phyloP scores from a whole-genome alignment of 2,329 filamentous ascomycete genomes.

The Trichoderma atrobrunneum region DNA sequence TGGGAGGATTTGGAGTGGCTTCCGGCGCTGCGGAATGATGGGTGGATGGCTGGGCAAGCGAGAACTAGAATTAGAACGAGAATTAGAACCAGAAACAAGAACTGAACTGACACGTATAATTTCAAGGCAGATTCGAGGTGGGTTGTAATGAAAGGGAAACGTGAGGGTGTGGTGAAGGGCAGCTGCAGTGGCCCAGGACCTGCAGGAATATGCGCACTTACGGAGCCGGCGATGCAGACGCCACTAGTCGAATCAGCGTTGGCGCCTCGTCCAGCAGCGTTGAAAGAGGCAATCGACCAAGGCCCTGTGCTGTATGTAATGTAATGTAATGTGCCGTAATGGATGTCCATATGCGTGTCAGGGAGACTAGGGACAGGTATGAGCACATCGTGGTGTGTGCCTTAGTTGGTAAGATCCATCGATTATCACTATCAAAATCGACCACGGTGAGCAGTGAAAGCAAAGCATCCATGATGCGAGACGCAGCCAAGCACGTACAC shows the following conservation, averaged over 20 bases:
- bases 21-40: constrained; percentile 7
- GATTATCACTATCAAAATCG: not conserved
- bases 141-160: not conserved
- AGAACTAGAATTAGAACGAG: not conserved
- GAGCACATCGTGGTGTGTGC: not conserved
- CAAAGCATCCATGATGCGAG: not conserved
- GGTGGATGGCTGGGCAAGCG: not conserved
- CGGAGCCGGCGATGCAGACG: constrained; percentile 4
- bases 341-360: not conserved
- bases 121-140: not conserved
- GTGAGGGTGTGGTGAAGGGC: not conserved
- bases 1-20: not conserved
- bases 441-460: too few species aligned
- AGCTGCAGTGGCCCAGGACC: constrained; percentile 3
- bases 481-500: not conserved
- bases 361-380: not conserved
- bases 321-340: not conserved
- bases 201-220: constrained; percentile 10
- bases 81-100: too few species aligned
- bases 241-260: constrained; percentile 5
- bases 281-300: constrained; percentile 8
- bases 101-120: too few species aligned
- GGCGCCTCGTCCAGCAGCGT: not conserved
- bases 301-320: not conserved
- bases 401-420: not conserved